A percentile compares a stretch with the other conserved stretches of the same genome.
Conservation (phyloP, 768 basidiomycete genomes). For the Candolleomyces aberdarensis region DNA sequence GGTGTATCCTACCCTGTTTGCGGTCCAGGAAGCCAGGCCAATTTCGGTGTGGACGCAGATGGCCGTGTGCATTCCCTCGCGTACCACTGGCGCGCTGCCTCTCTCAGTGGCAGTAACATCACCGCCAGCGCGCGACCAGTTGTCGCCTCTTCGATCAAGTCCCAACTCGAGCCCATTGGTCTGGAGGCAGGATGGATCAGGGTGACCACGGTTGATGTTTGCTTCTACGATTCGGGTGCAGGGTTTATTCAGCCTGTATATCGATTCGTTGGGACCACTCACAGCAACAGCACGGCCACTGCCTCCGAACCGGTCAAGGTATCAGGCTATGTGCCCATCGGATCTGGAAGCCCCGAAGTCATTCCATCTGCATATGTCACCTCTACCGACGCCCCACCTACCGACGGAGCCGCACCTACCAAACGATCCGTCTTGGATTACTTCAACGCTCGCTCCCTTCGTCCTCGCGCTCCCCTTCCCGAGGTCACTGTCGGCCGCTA, state of each 20-base stretch:
- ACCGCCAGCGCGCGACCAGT: not conserved
- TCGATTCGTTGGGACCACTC: not conserved
- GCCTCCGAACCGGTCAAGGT: not conserved
- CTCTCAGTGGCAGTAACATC: not conserved
- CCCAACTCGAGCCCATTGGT: slow-evolving; percentile 1
- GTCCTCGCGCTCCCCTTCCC: not conserved
- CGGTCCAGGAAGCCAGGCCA: slow-evolving; percentile 9
- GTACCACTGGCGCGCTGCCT: slow-evolving; percentile 4
- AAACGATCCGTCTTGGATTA: slow-evolving; percentile 2
- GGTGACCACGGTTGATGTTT: slow-evolving; percentile 5
- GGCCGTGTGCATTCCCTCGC: slow-evolving; percentile 1
- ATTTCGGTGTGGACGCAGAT: slow-evolving; percentile 1
- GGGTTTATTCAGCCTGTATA: slow-evolving; percentile 8
- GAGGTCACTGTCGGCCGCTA: slow-evolving; percentile 8
- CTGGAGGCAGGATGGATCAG: not conserved
- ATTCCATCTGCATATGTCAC: not conserved
- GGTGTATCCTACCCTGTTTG: slow-evolving; percentile 6
- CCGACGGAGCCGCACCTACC: not conserved
- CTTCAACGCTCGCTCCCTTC: not conserved
- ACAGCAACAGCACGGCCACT: not conserved
- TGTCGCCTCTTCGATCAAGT: not conserved
- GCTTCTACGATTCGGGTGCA: slow-evolving; percentile 8
- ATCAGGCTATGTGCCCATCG: not conserved
- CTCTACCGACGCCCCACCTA: too few species aligned
- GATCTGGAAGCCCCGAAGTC: not conserved